Conservation (phyloP, 2,329 filamentous ascomycete genomes). For the Epichloe gansuensis region DNA sequence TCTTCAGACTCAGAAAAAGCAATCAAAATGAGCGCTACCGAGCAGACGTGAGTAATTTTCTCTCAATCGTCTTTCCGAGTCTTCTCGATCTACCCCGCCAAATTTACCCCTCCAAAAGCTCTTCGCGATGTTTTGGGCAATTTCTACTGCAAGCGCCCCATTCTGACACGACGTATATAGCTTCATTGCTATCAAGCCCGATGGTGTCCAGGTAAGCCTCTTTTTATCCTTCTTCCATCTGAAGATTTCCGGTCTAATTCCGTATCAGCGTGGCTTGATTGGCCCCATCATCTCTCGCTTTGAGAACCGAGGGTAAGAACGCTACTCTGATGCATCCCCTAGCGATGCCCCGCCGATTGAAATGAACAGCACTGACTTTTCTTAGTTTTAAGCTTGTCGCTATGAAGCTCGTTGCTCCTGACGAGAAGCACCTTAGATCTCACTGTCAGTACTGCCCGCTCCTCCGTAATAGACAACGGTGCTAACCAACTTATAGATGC, state of each 20-base stretch:
- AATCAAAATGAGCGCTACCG: slow-evolving; percentile 55
- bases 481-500: slow-evolving; percentile 42
- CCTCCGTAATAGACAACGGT: slow-evolving; percentile 4
- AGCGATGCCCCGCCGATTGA: neutral
- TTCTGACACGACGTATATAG: slow-evolving; percentile 36
- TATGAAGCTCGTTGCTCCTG: slow-evolving; percentile 85
- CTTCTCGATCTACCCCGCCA: slow-evolving; percentile 20
- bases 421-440: slow-evolving; percentile 92
- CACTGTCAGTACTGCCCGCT: slow-evolving; percentile 52
- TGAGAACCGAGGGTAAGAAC: slow-evolving; percentile 76
- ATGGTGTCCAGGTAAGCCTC: slow-evolving; percentile 82
- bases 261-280: slow-evolving; percentile 76
- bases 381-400: slow-evolving; percentile 79
- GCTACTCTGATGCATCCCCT: neutral
- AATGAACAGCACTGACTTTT: slow-evolving; percentile 2
- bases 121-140: neutral
- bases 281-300: slow-evolving; percentile 97
- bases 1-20: slow-evolving; percentile 15
- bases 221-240: neutral
- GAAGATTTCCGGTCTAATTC: neutral
- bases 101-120: slow-evolving; percentile 13
- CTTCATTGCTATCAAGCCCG: slow-evolving; percentile 99
- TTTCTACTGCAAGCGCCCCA: neutral
- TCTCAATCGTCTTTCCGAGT: neutral
- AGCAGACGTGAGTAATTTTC: slow-evolving; percentile 65